phyloP scores from a whole-genome alignment of 164 flowering plant species.

The Vitis rupestris region DNA sequence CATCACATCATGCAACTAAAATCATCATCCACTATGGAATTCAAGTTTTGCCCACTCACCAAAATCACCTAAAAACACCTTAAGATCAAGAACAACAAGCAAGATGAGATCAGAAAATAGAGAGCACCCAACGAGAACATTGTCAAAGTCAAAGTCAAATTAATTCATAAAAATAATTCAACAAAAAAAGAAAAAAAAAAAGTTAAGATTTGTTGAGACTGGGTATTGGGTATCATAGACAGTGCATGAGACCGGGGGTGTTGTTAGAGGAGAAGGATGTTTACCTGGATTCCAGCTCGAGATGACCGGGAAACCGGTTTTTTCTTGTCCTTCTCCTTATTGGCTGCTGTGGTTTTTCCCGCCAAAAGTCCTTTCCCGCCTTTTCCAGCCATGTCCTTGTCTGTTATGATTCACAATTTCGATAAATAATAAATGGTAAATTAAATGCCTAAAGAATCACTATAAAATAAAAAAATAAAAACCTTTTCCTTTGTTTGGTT shows the following conservation, averaged over 20 bases:
- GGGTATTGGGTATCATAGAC: not conserved
- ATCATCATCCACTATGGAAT: too few relatives aligned
- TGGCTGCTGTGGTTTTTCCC: constrained; percentile 78
- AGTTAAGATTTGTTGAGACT: not conserved
- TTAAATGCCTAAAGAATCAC: not conserved
- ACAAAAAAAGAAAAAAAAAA: not conserved
- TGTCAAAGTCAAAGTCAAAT: not conserved
- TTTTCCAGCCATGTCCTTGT: constrained; percentile 75
- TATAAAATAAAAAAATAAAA: not conserved
- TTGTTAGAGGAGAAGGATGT: not conserved
- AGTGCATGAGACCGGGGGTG: not conserved
- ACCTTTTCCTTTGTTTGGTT: too few relatives aligned
- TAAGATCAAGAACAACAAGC: not conserved
- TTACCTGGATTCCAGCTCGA: constrained; percentile 93
- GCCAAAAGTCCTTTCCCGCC: constrained; percentile 94
- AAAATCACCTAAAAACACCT: too few relatives aligned
- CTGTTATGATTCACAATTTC: not conserved
- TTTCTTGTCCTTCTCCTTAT: constrained; percentile 81
- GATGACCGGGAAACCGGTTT: constrained; percentile 79
- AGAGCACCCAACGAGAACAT: not conserved
- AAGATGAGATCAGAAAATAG: not conserved
- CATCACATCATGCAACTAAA: too few relatives aligned
- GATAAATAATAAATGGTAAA: not conserved
- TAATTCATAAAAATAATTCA: not conserved
- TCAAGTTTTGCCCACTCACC: too few relatives aligned